Percentiles rank a stretch among this genome's conserved stretches.
Evolutionary conservation across 2,329 filamentous ascomycete genomes (phyloP).

Genomic region (Phialophora tarda): DNA sequence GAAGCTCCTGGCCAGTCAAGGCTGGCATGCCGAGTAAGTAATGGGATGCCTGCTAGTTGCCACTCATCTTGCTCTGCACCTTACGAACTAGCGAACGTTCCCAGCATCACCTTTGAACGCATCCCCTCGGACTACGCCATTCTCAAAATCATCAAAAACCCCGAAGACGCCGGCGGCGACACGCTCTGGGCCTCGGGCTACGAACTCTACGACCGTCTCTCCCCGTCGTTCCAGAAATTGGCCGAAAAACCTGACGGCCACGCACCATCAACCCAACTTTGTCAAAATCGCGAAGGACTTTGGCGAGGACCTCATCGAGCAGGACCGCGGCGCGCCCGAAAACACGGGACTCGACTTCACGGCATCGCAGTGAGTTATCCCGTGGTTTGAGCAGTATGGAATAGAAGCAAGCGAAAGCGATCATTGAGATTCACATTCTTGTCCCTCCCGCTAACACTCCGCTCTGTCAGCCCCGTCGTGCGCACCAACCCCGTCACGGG

Average conservation of each 20-base stretch:
- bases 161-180: constrained; percentile 58
- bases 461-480: constrained; percentile 57
- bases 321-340: constrained; percentile 57
- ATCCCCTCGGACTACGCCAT: constrained; percentile 68
- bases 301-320: constrained; percentile 42
- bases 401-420: not conserved
- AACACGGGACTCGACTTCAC: constrained; percentile 61
- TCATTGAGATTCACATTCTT: not conserved
- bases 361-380: constrained; percentile 55
- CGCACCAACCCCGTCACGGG: constrained; percentile 69
- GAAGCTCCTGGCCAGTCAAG: constrained; percentile 45
- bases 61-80: constrained; percentile 41
- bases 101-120: constrained; percentile 65
- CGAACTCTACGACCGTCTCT: constrained; percentile 68
- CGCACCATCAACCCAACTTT: constrained; percentile 44
- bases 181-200: constrained; percentile 73
- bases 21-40: constrained; percentile 56
- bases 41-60: too few relatives aligned
- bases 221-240: constrained; percentile 55
- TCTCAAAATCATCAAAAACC: constrained; percentile 62
- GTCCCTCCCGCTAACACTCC: not conserved
- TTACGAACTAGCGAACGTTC: constrained; percentile 43
- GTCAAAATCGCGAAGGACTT: constrained; percentile 44
- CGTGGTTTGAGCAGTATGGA: constrained; percentile 7
- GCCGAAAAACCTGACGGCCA: constrained; percentile 50